Percentiles rank a stretch among this genome's conserved stretches.
Conservation (phyloP, 2,329 filamentous ascomycete genomes). For the Xylariaceae sp. region DNA sequence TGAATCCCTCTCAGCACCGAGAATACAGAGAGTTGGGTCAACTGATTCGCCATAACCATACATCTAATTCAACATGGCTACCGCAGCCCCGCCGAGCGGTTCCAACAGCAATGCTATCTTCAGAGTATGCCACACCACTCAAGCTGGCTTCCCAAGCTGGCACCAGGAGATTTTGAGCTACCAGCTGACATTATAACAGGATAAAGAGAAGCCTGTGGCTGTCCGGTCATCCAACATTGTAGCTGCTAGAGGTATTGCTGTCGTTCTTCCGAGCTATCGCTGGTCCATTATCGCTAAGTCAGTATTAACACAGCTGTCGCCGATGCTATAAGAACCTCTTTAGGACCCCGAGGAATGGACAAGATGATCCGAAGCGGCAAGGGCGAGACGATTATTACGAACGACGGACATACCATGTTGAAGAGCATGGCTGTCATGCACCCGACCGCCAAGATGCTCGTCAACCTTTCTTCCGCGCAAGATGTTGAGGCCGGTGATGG, state of each 20-base stretch:
- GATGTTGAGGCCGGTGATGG: conserved; percentile 98
- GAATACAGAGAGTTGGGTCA: not conserved
- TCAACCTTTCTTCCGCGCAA: conserved; percentile 94
- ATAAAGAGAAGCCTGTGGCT: conserved; percentile 98
- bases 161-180: not conserved
- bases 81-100: conserved; percentile 51
- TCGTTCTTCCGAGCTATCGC: conserved; percentile 32
- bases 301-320: conserved; percentile 73
- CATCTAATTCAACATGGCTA: conserved; percentile 47
- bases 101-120: conserved; percentile 61
- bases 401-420: conserved; percentile 99
- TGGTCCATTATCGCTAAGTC: conserved; percentile 40
- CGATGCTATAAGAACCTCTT: conserved; percentile 95
- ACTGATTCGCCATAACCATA: not conserved
- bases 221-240: conserved; percentile 97
- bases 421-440: conserved; percentile 99
- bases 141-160: conserved; percentile 1
- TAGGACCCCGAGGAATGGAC: conserved; percentile 97
- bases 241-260: conserved; percentile 80
- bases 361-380: conserved; percentile 99
- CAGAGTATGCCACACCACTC: conserved; percentile 54
- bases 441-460: conserved; percentile 98
- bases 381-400: conserved; percentile 98
- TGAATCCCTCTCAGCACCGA: not conserved
- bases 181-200: conserved; percentile 50